Evolutionary conservation across 257 asterid genomes (phyloP), one percentile per base, ranked within the genome.

Genomic region (Leonotis leonurus): DNA sequence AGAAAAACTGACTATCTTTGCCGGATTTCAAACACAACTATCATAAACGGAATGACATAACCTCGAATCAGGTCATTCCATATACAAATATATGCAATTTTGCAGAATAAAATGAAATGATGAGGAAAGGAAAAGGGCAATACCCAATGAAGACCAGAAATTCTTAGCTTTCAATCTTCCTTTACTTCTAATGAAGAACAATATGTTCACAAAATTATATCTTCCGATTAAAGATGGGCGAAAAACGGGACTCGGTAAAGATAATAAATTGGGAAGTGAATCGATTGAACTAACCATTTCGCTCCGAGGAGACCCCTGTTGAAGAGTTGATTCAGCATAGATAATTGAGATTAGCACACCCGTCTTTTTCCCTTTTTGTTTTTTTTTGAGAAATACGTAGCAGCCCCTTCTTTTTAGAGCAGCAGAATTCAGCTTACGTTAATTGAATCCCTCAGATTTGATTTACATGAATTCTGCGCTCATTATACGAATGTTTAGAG

Each of bases 251-350:
- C 0, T 16, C 33, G 4, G 7, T 6, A 24, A 5, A 8, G 8
- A 43, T 12, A 43, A 8, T 63, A 24, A 58, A 44, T 27, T 33
- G 43, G 53, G 14, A 56, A 44, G 14, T 13, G 51, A 63, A 66
- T 52, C 29, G 64, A 75, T 58, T 37, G 50, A 64, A 71, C 88
- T 60, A 10, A 92, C 99, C 99, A 85, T 69, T 89, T 92, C 16
- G 95, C 73, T 64, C 96, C 99, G 29, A 81, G 79, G 73, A 83
- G 80, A 30, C 95, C 97, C 64, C 97, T 72, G 77, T 86, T 89
- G 81, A 92, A 92, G 71, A 92, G 86, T 35, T 92, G 95, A 82
- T 92, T 89, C 80, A 92, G 80, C 64, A 89, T 59, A 41, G 94
- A 78, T 94, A 84, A 83, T 44, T 14, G 32, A 43, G 33, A 16